A percentile compares a stretch with the other conserved stretches of the same genome.
These are phyloP conservation scores for Beauveria australis DNA, from an alignment of 2,329 filamentous ascomycete genomes.

Conservation along the genomic window DNA sequence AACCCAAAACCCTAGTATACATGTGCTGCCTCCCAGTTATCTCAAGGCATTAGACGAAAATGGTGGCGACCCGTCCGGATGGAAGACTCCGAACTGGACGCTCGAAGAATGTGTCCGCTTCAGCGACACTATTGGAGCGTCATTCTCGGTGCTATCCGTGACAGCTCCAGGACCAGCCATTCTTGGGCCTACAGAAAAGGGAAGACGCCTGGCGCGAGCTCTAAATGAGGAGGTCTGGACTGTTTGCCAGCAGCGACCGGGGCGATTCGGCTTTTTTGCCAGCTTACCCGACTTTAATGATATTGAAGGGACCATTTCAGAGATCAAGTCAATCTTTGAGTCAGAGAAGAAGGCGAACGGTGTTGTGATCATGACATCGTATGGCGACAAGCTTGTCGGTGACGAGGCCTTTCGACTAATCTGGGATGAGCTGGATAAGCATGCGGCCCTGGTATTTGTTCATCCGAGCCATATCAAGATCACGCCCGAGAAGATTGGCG, in stretches of 20 bases:
- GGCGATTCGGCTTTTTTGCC: neutral
- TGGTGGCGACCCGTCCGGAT: neutral
- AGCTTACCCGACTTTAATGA: conserved; percentile 25
- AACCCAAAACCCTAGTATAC: neutral
- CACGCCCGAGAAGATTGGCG: neutral
- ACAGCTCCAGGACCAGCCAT: neutral
- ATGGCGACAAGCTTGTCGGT: conserved; percentile 1
- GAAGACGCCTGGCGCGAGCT: neutral
- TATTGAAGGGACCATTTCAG: conserved; percentile 2
- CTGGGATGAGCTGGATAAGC: neutral
- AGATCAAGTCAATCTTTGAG: neutral
- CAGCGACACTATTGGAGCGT: neutral
- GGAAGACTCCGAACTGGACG: neutral
- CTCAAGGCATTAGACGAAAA: neutral
- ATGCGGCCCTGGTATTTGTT: neutral
- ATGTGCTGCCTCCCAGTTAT: neutral
- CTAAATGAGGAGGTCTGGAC: neutral
- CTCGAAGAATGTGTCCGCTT: neutral
- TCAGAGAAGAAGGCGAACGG: neutral
- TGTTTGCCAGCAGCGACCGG: neutral
- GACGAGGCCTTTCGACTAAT: neutral
- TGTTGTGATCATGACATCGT: neutral
- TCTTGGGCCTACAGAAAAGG: neutral
- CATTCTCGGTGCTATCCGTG: neutral
- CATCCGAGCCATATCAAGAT: conserved; percentile 2